A percentile compares a stretch with the other conserved stretches of the same genome.
These are phyloP conservation scores for Blastobotrys chiropterorum DNA, from an alignment of 805 yeast species.

Conservation along the genomic window DNA sequence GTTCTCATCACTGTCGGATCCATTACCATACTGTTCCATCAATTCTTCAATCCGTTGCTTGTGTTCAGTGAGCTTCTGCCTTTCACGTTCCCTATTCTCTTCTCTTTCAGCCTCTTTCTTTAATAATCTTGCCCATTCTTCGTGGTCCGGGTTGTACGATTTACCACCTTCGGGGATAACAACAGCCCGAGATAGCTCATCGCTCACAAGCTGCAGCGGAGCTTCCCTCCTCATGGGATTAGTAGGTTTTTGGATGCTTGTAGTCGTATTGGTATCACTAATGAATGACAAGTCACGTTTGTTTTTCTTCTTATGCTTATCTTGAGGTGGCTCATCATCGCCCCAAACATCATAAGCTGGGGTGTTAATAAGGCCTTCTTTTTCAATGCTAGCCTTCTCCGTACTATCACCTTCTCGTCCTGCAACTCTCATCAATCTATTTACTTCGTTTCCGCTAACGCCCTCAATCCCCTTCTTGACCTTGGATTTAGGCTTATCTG, in stretches of 20 bases:
- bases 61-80: conserved; percentile 55
- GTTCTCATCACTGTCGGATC: conserved; percentile 16
- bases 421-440: conserved; percentile 63
- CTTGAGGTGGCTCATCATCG: conserved; percentile 24
- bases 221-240: conserved; percentile 27
- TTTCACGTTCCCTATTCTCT: conserved; percentile 58
- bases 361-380: conserved; percentile 56
- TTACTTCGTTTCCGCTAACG: conserved; percentile 56
- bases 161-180: conserved; percentile 73
- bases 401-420: conserved; percentile 61
- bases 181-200: conserved; percentile 32
- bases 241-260: conserved; percentile 22
- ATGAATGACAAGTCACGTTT: conserved; percentile 3
- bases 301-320: conserved; percentile 18
- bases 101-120: conserved; percentile 61
- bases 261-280: conserved; percentile 21
- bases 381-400: conserved; percentile 46
- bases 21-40: conserved; percentile 44
- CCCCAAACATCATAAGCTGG: conserved; percentile 69
- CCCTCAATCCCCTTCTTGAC: conserved; percentile 47
- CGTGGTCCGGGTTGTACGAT: conserved; percentile 85
- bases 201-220: conserved; percentile 49
- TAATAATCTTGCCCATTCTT: conserved; percentile 73
- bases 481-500: conserved; percentile 27
- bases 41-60: conserved; percentile 57